A percentile compares a stretch with the other conserved stretches of the same genome.
Conservation (phyloP, 2,329 filamentous ascomycete species). For the Anisogramma anomala region DNA sequence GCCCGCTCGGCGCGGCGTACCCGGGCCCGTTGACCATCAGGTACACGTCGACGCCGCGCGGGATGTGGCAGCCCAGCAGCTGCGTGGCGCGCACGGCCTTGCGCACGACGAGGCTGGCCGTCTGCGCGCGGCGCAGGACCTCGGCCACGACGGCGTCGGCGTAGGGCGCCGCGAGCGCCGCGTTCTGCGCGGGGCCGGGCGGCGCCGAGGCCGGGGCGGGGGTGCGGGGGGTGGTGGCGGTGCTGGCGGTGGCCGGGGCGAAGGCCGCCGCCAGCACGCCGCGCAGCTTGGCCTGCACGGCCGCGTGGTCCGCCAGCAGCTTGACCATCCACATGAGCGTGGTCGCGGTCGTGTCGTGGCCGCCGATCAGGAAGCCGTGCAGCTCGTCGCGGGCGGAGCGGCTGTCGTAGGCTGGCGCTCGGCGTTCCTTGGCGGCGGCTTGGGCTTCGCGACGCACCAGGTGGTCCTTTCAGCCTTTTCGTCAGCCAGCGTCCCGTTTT, state of each 20-base stretch:
- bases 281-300: constrained; percentile 28
- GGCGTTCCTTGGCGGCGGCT: constrained; percentile 4
- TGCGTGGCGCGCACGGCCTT: constrained; percentile 28
- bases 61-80: constrained; percentile 29
- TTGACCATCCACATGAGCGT: constrained; percentile 32
- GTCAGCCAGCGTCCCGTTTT: too few relatives aligned
- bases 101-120: constrained; percentile 35
- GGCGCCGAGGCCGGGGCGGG: too few relatives aligned
- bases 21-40: constrained; percentile 26
- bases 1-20: constrained; percentile 1
- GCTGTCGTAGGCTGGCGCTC: constrained; percentile 4
- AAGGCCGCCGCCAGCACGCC: constrained; percentile 27
- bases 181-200: constrained; percentile 20
- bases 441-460: constrained; percentile 8
- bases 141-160: constrained; percentile 36
- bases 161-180: constrained; percentile 30
- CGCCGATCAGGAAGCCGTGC: constrained; percentile 30
- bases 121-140: constrained; percentile 33
- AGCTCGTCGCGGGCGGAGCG: constrained; percentile 21
- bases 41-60: constrained; percentile 31
- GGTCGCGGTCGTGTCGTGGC: constrained; percentile 34
- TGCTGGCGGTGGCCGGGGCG: constrained; percentile 28
- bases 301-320: constrained; percentile 27
- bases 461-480: too few relatives aligned
- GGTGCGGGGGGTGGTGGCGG: too few relatives aligned